Conservation (phyloP, 805 yeast genomes). For the Candida mattraensis region DNA sequence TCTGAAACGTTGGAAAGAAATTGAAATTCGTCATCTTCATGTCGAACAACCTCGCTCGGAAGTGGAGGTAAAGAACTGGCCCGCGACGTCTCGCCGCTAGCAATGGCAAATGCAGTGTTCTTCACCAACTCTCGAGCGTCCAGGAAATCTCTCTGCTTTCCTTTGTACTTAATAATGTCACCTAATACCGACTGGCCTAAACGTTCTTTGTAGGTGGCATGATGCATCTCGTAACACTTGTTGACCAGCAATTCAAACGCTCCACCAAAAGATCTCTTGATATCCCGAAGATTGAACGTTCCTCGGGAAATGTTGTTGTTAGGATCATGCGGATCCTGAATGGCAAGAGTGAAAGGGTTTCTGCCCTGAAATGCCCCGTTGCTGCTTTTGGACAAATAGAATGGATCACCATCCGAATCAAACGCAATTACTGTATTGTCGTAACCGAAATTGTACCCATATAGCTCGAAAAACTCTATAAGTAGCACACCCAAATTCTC, state of each 20-base stretch:
- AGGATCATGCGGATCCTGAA: conserved; percentile 87
- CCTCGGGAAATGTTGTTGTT: conserved; percentile 85
- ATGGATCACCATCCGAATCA: conserved; percentile 50
- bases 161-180: conserved; percentile 71
- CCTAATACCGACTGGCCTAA: conserved; percentile 76
- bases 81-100: conserved; percentile 22
- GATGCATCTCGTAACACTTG: conserved; percentile 71
- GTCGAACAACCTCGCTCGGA: conserved; percentile 36
- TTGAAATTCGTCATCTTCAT: conserved; percentile 41
- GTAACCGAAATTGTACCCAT: conserved; percentile 87
- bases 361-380: conserved; percentile 41
- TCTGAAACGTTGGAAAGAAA: conserved; percentile 30
- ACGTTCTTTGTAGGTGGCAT: conserved; percentile 63
- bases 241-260: conserved; percentile 77
- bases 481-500: conserved; percentile 83
- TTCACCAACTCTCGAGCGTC: conserved; percentile 67
- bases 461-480: conserved; percentile 89
- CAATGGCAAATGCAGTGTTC: conserved; percentile 53
- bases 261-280: conserved; percentile 85
- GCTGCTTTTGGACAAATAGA: conserved; percentile 57
- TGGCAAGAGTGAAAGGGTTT: conserved; percentile 63
- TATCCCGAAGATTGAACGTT: conserved; percentile 73
- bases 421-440: conserved; percentile 74
- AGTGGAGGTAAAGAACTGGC: conserved; percentile 29
- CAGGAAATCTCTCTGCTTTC: conserved; percentile 71